phyloP scores from a whole-genome alignment of 2,329 filamentous ascomycete species.

The Xylaria sp. region DNA sequence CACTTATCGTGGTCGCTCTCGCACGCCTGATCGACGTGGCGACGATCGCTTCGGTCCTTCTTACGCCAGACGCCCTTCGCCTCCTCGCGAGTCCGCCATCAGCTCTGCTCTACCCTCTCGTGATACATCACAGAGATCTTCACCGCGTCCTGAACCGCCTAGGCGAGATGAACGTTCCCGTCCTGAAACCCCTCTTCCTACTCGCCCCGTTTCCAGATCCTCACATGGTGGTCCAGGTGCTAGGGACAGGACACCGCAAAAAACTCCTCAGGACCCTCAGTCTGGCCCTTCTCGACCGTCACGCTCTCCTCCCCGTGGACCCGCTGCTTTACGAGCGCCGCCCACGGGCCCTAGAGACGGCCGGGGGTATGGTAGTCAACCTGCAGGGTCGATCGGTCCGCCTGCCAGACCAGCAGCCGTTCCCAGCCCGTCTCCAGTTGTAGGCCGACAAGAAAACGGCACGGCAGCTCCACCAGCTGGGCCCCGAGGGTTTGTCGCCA shows the following conservation, averaged over 20 bases:
- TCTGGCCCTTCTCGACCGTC: conserved; percentile 42
- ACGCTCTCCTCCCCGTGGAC: conserved; percentile 64
- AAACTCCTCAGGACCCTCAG: conserved; percentile 41
- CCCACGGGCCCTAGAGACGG: conserved; percentile 59
- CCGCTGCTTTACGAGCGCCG: conserved; percentile 62
- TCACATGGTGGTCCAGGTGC: conserved; percentile 41
- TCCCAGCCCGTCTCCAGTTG: conserved; percentile 37
- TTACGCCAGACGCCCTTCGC: conserved; percentile 59
- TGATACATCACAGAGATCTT: conserved; percentile 62
- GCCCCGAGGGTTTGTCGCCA: conserved; percentile 63
- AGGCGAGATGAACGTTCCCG: conserved; percentile 60
- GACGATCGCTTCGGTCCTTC: conserved; percentile 53
- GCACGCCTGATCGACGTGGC: conserved; percentile 61
- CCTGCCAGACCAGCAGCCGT: conserved; percentile 48
- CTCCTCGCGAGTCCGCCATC: conserved; percentile 60
- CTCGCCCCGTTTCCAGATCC: conserved; percentile 48
- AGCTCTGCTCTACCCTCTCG: conserved; percentile 63
- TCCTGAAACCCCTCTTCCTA: conserved; percentile 53
- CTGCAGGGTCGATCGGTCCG: conserved; percentile 45
- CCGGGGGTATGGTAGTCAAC: conserved; percentile 48
- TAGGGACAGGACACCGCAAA: conserved; percentile 46
- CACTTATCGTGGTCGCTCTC: conserved; percentile 64
- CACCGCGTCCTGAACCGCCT: conserved; percentile 61
- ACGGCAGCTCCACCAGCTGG: conserved; percentile 63
- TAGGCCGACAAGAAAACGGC: conserved; percentile 49